Evolutionary conservation across 2,329 filamentous ascomycete species (phyloP).

Genomic region (Fusarium annulatum): DNA sequence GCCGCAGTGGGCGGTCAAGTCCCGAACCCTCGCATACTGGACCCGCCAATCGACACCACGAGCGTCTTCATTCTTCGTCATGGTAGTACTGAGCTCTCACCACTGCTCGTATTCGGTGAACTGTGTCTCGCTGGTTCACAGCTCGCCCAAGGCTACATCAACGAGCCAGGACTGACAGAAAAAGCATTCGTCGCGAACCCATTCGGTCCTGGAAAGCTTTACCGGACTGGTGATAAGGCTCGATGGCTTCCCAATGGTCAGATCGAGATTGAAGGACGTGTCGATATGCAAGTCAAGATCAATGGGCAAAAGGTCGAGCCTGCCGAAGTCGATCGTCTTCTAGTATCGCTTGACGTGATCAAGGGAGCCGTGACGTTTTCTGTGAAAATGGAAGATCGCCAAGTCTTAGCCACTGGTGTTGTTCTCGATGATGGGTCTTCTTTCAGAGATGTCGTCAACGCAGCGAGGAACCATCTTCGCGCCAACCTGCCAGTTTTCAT

Average conservation of each 20-base stretch:
- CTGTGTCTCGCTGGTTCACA: slow-evolving; percentile 36
- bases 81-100: slow-evolving; percentile 6
- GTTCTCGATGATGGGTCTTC: background rate
- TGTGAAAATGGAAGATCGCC: slow-evolving; percentile 6
- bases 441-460: background rate
- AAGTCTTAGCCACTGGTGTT: background rate
- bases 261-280: slow-evolving; percentile 38
- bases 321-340: slow-evolving; percentile 9
- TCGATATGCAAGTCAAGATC: slow-evolving; percentile 43
- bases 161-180: slow-evolving; percentile 15
- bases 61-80: slow-evolving; percentile 13
- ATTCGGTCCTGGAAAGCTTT: slow-evolving; percentile 27
- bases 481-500: slow-evolving; percentile 38
- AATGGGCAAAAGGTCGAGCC: slow-evolving; percentile 36
- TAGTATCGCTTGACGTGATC: background rate
- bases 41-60: slow-evolving; percentile 14
- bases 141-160: slow-evolving; percentile 33
- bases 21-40: slow-evolving; percentile 2
- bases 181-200: slow-evolving; percentile 20
- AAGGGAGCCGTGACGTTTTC: slow-evolving; percentile 5
- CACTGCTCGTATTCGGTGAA: slow-evolving; percentile 25
- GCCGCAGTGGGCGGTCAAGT: background rate
- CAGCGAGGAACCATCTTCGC: background rate
- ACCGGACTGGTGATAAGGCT: slow-evolving; percentile 38
- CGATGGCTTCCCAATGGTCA: slow-evolving; percentile 15